Percentiles rank a stretch among this genome's conserved stretches.
Evolutionary conservation across 1,139 yeast genomes (phyloP).

Genomic region (Diutina mesorugosa): DNA sequence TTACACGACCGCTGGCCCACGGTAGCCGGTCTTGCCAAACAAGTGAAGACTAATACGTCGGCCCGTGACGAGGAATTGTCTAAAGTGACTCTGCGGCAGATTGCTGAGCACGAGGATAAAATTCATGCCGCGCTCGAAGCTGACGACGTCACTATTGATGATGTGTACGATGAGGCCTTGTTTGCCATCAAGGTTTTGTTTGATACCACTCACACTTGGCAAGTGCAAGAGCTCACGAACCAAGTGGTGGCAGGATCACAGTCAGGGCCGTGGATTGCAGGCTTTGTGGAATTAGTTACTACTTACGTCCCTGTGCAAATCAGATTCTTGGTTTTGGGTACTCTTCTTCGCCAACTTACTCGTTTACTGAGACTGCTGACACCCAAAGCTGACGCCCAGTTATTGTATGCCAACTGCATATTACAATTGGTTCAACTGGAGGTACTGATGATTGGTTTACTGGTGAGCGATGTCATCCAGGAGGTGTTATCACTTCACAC

Average conservation of each 20-base stretch:
- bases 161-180: slow-evolving; percentile 26
- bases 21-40: not conserved
- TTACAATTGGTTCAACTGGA: slow-evolving; percentile 62
- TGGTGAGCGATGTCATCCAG: slow-evolving; percentile 72
- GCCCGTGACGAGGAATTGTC: slow-evolving; percentile 7
- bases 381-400: slow-evolving; percentile 25
- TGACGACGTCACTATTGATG: slow-evolving; percentile 14
- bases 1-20: slow-evolving; percentile 9
- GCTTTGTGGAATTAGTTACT: slow-evolving; percentile 51
- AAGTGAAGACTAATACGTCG: not conserved
- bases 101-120: slow-evolving; percentile 7
- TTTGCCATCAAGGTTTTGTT: slow-evolving; percentile 34
- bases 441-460: slow-evolving; percentile 77
- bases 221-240: slow-evolving; percentile 33
- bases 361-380: slow-evolving; percentile 9
- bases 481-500: slow-evolving; percentile 50
- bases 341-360: slow-evolving; percentile 23
- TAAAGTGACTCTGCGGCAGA: slow-evolving; percentile 6
- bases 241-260: slow-evolving; percentile 27
- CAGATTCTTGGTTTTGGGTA: slow-evolving; percentile 52
- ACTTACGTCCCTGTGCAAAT: slow-evolving; percentile 83
- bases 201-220: slow-evolving; percentile 36
- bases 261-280: slow-evolving; percentile 35
- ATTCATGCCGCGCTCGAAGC: slow-evolving; percentile 19
- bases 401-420: slow-evolving; percentile 39